Conservation (phyloP, 2,329 filamentous ascomycete species). For the Xylariaceae sp. region DNA sequence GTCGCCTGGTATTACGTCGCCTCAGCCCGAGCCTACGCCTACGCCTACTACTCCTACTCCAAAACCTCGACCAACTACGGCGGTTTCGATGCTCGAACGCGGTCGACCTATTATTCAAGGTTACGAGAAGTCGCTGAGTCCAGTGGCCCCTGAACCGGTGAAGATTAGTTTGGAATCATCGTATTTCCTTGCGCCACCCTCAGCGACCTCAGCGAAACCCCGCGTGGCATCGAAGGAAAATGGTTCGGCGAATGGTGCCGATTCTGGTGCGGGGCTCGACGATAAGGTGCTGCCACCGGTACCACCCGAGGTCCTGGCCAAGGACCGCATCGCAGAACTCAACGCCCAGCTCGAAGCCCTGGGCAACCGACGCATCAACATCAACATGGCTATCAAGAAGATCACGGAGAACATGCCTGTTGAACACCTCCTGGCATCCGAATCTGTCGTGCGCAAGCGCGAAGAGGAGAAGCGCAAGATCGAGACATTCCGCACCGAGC, state of each 20-base stretch:
- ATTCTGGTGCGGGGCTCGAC: constrained; percentile 19
- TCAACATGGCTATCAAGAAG: constrained; percentile 66
- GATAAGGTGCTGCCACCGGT: constrained; percentile 58
- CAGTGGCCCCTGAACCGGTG: constrained; percentile 25
- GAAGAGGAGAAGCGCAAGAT: constrained; percentile 60
- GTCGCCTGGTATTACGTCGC: constrained; percentile 15
- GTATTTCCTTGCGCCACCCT: constrained; percentile 23
- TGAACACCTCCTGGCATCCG: constrained; percentile 61
- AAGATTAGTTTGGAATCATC: constrained; percentile 31
- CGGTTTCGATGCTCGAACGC: constrained; percentile 34
- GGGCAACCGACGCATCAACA: constrained; percentile 62
- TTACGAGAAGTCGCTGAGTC: constrained; percentile 22
- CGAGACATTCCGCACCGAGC: constrained; percentile 57
- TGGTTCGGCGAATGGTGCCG: constrained; percentile 20
- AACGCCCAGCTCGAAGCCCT: constrained; percentile 62
- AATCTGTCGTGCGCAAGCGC: constrained; percentile 54
- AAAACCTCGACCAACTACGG: constrained; percentile 12
- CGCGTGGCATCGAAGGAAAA: constrained; percentile 9
- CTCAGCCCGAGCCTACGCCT: constrained; percentile 16
- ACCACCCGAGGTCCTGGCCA: constrained; percentile 52
- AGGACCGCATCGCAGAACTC: constrained; percentile 61
- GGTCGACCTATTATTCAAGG: constrained; percentile 33
- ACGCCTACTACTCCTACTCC: constrained; percentile 14
- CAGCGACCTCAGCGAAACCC: constrained; percentile 11
- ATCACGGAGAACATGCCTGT: constrained; percentile 73